Conservation (phyloP, 805 yeast genomes). For the Priceomyces carsonii region DNA sequence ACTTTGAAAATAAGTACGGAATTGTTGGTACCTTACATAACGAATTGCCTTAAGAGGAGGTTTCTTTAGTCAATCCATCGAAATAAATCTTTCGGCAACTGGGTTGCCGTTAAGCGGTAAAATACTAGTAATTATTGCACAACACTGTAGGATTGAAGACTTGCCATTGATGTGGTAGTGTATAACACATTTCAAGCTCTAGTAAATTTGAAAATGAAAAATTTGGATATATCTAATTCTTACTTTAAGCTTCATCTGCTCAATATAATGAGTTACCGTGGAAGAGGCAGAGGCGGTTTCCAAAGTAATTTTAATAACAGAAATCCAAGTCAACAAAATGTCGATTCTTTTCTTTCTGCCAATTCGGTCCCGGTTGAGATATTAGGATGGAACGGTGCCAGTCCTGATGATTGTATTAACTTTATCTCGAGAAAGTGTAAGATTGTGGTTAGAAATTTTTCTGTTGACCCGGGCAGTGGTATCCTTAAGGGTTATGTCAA, state of each 20-base stretch:
- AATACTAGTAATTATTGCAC: no score
- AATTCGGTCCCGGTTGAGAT: constrained; percentile 58
- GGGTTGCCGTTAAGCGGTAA: no score
- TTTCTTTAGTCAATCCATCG: no score
- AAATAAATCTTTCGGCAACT: no score
- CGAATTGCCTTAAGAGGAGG: constrained; percentile 42
- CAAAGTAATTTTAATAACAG: constrained; percentile 15
- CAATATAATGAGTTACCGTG: constrained; percentile 37
- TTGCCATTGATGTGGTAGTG: no score
- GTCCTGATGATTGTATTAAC: constrained; percentile 62
- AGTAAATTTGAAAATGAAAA: no score
- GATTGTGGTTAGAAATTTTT: constrained; percentile 53
- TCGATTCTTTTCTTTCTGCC: constrained; percentile 27
- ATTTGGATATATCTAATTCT: no score
- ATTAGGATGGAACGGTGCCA: constrained; percentile 80
- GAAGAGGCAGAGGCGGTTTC: constrained; percentile 35
- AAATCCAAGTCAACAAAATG: constrained; percentile 19
- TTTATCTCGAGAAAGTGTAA: constrained; percentile 71
- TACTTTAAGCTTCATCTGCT: no score
- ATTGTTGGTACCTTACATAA: constrained; percentile 67
- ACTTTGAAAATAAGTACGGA: constrained; percentile 79
- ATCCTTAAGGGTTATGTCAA: constrained; percentile 61
- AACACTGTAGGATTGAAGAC: no score
- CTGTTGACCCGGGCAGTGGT: constrained; percentile 49
- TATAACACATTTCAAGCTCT: no score